Evolutionary conservation across 441 rosid genomes (phyloP), one percentile per base, ranked within the genome.

Genomic region (Biscutella laevigata): DNA sequence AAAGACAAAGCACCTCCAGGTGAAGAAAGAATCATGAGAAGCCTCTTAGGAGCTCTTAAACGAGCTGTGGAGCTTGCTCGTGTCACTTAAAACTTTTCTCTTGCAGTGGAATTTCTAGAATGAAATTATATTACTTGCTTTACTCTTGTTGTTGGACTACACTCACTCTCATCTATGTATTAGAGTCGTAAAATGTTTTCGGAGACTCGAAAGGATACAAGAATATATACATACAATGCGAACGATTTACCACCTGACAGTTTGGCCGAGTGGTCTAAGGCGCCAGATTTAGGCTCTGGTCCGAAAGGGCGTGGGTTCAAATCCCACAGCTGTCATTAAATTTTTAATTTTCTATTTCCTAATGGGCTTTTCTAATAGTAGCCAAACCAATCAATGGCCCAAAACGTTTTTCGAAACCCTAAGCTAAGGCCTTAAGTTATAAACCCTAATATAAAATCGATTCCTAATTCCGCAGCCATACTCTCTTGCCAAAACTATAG

Each of bases 241-340:
- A n/a, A n/a, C n/a, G n/a, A n/a, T n/a, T n/a, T n/a, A n/a, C n/a
- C n/a, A n/a, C n/a, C n/a, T n/a, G 55, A 50, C 56, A 50, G 56
- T 50, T 50, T 50, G 55, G 55, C 55, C 55, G 55, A 50, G 55
- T 86, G 86, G 92, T 82, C 92, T 82, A 84, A 84, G 90, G 95
- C 86, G 92, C 95, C 86, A 84, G 90, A 82, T 86, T 88, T 82
- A 82, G 94, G 88, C 85, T 83, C 84, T 80, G 91, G 91, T 80
- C 89, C 86, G 85, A 79, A 86, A 85, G 89, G 89, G 94, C 95
- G 84, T 82, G 86, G 91, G 88, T 85, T 85, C 96, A 83, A 82
- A 80, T 77, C 86, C 91, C 91, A 83, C 88, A 50, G 56, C 20
- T 27, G 47, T 53, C 46, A 38, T n/a, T n/a, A n/a, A n/a, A n/a